Conservation (phyloP, 2,329 filamentous ascomycete species). For the Exophiala viscosa region DNA sequence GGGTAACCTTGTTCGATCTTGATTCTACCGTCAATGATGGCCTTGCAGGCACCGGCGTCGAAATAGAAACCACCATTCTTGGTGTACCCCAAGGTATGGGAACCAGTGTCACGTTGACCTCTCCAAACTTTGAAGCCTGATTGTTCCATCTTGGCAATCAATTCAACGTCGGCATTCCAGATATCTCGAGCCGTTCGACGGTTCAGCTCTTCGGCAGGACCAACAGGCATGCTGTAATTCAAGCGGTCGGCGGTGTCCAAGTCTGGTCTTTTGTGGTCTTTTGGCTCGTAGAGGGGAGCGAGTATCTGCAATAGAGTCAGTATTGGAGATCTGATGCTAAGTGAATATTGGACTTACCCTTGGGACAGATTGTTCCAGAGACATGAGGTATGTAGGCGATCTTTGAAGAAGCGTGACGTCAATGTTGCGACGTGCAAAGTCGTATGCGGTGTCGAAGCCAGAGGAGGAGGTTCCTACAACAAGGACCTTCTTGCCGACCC, state of each 20-base stretch:
- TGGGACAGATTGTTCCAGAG: conserved; percentile 4
- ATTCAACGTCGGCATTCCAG: conserved; percentile 10
- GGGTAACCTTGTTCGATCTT: conserved; percentile 29
- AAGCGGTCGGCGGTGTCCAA: conserved; percentile 6
- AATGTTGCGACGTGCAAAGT: neutral
- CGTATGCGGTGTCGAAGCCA: neutral
- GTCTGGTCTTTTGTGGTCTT: conserved; percentile 9
- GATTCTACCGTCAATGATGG: conserved; percentile 32
- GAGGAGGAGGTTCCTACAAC: neutral
- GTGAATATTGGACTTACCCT: neutral
- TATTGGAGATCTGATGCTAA: neutral
- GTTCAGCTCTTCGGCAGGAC: conserved; percentile 5
- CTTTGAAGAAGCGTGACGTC: neutral
- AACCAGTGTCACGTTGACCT: conserved; percentile 36
- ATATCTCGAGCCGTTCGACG: conserved; percentile 5
- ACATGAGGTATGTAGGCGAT: conserved; percentile 47
- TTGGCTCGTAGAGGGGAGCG: conserved; percentile 10
- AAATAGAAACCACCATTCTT: conserved; percentile 26
- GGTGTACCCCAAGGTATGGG: conserved; percentile 25
- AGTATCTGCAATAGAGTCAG: conserved; percentile 1
- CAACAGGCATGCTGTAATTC: conserved; percentile 4
- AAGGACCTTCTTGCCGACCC: neutral
- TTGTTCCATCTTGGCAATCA: conserved; percentile 8
- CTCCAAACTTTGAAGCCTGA: conserved; percentile 26
- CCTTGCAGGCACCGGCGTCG: conserved; percentile 32